Base-by-base conservation (phyloP, 2,329 filamentous ascomycete species). In the Fusarium sulawesiense region DNA sequence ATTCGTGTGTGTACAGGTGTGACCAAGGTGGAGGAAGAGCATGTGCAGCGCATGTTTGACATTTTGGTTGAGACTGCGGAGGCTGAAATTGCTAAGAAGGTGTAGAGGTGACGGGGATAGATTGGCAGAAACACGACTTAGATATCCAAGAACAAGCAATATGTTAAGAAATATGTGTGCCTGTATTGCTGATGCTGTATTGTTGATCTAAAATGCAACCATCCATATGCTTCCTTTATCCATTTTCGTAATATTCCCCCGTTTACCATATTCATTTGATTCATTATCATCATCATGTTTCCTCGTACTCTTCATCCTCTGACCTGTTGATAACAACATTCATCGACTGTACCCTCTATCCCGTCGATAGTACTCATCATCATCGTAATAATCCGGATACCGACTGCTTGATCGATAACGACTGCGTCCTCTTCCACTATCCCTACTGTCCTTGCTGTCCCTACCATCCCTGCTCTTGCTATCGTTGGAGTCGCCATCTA, bases 1-100 rank as follows among this genome's bases (percentile, higher is more conserved):
- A 97, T 98, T 65, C 86, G 95, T 0, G 88, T 98, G 40, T 91
- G 95, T 23, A 93, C 92, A 60, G 91, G 88, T 1, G 78, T 77
- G n/a, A 92, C 92, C 73, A 83, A 87, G 25, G 83, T 88, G 42
- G 88, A 91, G 0, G 90, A 95, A 78, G 90, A 93, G 80, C 91
- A 93, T 78, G 81, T 98, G 6, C 83, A 88, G 65, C 85, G 85
- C 66, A 89, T 94, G 1, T 97, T 97, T 83, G 88, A 92, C 16
- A 86, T 93, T 58, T 78, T 98, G 40, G 88, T 94, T 3, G 80
- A 85, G 67, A 84, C 84, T 18, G 87, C 91, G 0, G 85, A 86
- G 75, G 82, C 88, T 16, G 55, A 71, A 37, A 60, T 74, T 47
- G 60, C 50, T 11, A 62, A 61, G 37, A 61, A 61, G 55, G 60